These are phyloP conservation scores for Asterophora lycoperdoides DNA, from an alignment of 768 basidiomycete species.

Conservation along the genomic window DNA sequence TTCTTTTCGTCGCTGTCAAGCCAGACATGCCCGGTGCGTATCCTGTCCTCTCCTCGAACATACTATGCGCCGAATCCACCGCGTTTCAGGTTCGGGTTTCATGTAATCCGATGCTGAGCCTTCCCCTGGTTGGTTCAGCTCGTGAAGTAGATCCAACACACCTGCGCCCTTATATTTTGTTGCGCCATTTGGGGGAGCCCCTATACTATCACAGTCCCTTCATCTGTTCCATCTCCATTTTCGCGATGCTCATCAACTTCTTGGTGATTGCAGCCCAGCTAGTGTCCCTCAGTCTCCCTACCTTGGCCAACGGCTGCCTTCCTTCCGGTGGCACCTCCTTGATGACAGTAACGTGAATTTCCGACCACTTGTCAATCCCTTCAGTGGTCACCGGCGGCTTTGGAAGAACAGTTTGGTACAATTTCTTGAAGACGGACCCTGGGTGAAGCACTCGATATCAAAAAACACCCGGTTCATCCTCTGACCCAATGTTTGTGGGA, in stretches of 20 bases:
- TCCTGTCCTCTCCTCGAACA: not conserved
- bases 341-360: conserved; percentile 1
- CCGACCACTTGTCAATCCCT: not conserved
- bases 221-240: conserved; percentile 1
- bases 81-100: not conserved
- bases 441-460: not conserved
- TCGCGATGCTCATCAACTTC: conserved; percentile 6
- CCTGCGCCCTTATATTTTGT: not conserved
- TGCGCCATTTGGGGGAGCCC: conserved; percentile 3
- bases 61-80: not conserved
- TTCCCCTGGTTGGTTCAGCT: no score
- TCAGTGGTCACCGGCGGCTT: not conserved
- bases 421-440: not conserved
- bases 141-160: no score
- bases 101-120: no score
- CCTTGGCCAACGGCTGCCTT: conserved; percentile 5
- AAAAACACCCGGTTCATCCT: not conserved
- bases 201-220: conserved; percentile 6
- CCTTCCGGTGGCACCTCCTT: conserved; percentile 11
- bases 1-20: no score
- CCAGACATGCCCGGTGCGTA: not conserved
- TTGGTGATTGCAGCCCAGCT: conserved; percentile 11
- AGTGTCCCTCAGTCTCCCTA: not conserved
- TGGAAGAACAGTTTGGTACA: not conserved
- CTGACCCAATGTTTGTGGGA: no score